These are phyloP conservation scores for Pneumocystis canis DNA, from an alignment of 1,139 yeast genomes.

Conservation along the genomic window DNA sequence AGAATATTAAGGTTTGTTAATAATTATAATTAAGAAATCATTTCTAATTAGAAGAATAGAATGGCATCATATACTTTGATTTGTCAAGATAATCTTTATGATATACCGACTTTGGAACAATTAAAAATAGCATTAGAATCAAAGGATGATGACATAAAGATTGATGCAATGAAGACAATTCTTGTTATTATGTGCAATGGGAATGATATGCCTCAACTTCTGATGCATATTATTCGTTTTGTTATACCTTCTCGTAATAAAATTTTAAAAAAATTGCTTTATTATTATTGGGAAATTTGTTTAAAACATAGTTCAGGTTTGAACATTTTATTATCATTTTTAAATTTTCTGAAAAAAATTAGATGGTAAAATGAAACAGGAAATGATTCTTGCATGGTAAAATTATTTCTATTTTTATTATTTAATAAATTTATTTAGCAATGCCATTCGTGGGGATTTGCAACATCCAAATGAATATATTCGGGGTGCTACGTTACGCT, in stretches of 20 bases:
- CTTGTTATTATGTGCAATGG: conserved; percentile 82
- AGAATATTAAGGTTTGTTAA: neutral
- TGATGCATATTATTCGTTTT: conserved; percentile 93
- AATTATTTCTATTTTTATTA: neutral
- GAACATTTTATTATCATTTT: neutral
- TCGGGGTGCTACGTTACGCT: conserved; percentile 87
- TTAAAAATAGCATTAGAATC: conserved; percentile 71
- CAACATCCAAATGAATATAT: conserved; percentile 97
- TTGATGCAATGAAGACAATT: conserved; percentile 79
- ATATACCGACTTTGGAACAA: conserved; percentile 41
- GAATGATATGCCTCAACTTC: conserved; percentile 69
- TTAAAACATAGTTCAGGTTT: conserved; percentile 57
- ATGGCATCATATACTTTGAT: neutral
- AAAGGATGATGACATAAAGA: conserved; percentile 75
- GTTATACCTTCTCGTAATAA: conserved; percentile 93
- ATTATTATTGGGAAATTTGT: conserved; percentile 96
- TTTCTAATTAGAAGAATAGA: neutral
- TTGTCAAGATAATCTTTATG: neutral
- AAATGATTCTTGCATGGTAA: conserved; percentile 85
- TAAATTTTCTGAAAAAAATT: neutral
- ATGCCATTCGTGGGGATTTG: conserved; percentile 91
- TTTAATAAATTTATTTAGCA: conserved; percentile 23
- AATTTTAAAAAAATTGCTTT: conserved; percentile 78
- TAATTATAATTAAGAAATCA: neutral
- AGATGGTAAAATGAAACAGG: conserved; percentile 87